Base-by-base conservation (phyloP, 768 basidiomycete species). In the Suillus luteus region DNA sequence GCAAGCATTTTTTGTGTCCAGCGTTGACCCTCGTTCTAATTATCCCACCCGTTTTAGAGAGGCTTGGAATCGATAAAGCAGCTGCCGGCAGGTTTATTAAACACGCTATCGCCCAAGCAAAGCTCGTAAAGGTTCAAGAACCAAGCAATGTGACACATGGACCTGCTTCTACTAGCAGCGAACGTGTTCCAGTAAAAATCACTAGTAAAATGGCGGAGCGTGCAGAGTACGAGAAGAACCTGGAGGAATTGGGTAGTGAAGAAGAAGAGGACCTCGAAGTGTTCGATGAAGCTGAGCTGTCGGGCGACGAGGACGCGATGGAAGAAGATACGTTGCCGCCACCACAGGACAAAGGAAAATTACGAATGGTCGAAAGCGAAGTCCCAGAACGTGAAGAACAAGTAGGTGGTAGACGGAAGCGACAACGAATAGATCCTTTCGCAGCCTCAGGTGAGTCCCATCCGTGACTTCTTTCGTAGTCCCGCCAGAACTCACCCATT, bases 1-100 rank as follows among this genome's bases (percentile, higher is more conserved):
- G 74, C 69, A 58, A 43, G 66, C 19, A 37, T 43, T 4, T 15
- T 33, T 19, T 60, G 3, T 14, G 15, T 22, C n/a, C 1, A n/a
- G 10, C 19, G 43, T 31, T 22, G 8, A 17, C 11, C 14, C 48
- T 44, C 11, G 14, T 48, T n/a, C n/a, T 55, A 15, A 31, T 41
- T 14, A 40, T 51, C 24, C 58, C 60, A 57, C 57, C 2, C 33
- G 4, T 37, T 43, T 59, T 71, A 85, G 83, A 77, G 49, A 79
- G 75, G 49, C 38, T 73, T 22, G 76, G 75, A n/a, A 75, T 95
- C 64, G 93, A 95, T 83, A 91, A 90, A 74, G 86, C 79, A 27
- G 93, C 91, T 14, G 93, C 93, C 1, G 78, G 79, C 51, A 86
- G 93, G 37, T 95, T 95, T 76, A 95, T 95, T 74, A 91, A 89